phyloP scores from a whole-genome alignment of 306 rosid species.

The cucumber (Cucumis sativus) region DNA sequence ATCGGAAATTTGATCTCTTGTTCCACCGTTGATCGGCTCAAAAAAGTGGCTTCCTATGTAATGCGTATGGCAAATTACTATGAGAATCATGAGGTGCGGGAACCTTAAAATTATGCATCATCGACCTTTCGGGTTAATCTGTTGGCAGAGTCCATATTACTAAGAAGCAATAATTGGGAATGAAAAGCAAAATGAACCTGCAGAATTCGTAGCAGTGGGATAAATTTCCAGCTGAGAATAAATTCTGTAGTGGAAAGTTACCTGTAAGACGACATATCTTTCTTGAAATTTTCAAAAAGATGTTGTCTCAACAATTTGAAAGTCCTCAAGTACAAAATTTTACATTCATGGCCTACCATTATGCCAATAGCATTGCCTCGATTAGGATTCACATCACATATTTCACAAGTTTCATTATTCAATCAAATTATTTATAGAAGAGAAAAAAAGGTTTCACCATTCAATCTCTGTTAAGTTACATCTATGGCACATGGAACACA shows the following conservation, averaged over 20 bases:
- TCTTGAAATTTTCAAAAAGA: too few relatives aligned
- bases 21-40: too few relatives aligned
- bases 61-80: background rate
- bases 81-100: background rate
- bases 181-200: background rate
- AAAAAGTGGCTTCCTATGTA: too few relatives aligned
- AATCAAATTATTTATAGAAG: too few relatives aligned
- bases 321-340: background rate
- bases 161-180: background rate
- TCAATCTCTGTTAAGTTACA: background rate
- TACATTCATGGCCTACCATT: background rate
- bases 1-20: too few relatives aligned
- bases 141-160: background rate
- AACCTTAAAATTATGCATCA: background rate
- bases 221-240: too few relatives aligned
- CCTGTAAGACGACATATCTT: too few relatives aligned
- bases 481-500: background rate
- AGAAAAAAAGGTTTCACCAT: background rate
- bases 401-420: background rate
- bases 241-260: too few relatives aligned
- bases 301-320: background rate
- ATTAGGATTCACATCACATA: background rate
- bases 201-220: background rate
- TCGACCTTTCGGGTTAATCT: background rate
- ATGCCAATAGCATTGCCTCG: background rate